Percentiles rank a stretch among this genome's conserved stretches.
Evolutionary conservation across 2,329 filamentous ascomycete genomes (phyloP).

Genomic region (Hypoxylon sp.): DNA sequence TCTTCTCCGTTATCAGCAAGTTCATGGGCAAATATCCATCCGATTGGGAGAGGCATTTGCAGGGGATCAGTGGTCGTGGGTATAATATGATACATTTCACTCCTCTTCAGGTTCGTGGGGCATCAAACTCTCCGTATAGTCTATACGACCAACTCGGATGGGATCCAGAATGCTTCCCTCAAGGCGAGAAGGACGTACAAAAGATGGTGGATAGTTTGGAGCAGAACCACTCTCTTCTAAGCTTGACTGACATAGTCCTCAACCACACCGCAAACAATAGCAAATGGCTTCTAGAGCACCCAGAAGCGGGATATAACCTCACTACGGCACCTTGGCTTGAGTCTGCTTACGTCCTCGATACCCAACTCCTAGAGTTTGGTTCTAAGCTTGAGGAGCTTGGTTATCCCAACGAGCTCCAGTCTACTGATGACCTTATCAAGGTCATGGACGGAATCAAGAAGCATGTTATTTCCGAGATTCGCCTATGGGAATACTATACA

Average conservation of each 20-base stretch:
- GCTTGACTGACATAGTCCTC: conserved; percentile 94
- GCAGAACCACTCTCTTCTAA: conserved; percentile 82
- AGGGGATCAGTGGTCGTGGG: conserved; percentile 86
- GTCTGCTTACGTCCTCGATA: conserved; percentile 69
- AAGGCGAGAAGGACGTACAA: conserved; percentile 82
- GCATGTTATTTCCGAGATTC: conserved; percentile 78
- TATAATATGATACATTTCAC: conserved; percentile 99
- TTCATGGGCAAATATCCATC: conserved; percentile 94
- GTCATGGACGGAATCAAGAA: conserved; percentile 88
- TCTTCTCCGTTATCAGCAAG: conserved; percentile 96
- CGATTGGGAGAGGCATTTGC: conserved; percentile 90
- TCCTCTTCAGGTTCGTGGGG: conserved; percentile 85
- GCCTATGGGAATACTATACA: conserved; percentile 93
- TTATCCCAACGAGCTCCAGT: conserved; percentile 77
- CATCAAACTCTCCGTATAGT: conserved; percentile 96
- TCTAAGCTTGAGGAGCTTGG: conserved; percentile 74
- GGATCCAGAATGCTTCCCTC: conserved; percentile 82
- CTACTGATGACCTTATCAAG: conserved; percentile 74
- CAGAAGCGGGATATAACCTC: conserved; percentile 94
- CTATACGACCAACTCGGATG: conserved; percentile 91
- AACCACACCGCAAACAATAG: conserved; percentile 98
- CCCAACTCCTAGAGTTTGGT: conserved; percentile 77
- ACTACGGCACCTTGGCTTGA: conserved; percentile 84
- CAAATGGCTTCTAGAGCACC: conserved; percentile 91
- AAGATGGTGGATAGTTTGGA: conserved; percentile 83